phyloP scores from a whole-genome alignment of 805 yeast species.

The Cyberlindnera xishuangbannaensis region DNA sequence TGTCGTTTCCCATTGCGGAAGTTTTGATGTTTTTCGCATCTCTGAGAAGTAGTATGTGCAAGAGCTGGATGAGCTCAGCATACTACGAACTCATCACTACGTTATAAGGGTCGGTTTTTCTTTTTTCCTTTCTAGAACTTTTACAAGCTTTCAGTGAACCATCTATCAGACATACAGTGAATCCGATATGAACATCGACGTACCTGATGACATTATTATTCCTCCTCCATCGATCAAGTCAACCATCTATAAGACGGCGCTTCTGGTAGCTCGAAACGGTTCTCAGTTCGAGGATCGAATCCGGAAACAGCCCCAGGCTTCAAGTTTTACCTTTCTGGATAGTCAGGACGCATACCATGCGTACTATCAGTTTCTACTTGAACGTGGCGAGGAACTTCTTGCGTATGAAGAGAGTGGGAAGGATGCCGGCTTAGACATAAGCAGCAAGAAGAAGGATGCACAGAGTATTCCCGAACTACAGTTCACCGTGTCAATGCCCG shows the following conservation, averaged over 20 bases:
- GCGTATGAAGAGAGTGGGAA: constrained; percentile 15
- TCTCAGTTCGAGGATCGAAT: constrained; percentile 55
- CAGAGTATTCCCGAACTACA: constrained; percentile 9
- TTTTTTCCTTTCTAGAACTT: background rate
- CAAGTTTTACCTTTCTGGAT: constrained; percentile 60
- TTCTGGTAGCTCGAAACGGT: constrained; percentile 67
- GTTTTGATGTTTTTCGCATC: too few species aligned
- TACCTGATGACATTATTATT: constrained; percentile 39
- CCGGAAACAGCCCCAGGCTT: constrained; percentile 38
- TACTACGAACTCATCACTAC: too few species aligned
- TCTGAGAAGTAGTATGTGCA: too few species aligned
- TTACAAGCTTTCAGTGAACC: background rate
- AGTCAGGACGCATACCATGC: constrained; percentile 47
- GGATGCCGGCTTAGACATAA: constrained; percentile 16
- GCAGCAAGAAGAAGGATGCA: too few species aligned
- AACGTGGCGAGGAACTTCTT: constrained; percentile 23
- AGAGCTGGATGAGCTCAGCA: too few species aligned
- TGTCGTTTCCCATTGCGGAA: too few species aligned
- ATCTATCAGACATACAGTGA: background rate
- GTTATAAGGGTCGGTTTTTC: too few species aligned
- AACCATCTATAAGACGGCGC: constrained; percentile 66
- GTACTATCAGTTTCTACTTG: constrained; percentile 49
- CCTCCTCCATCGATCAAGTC: constrained; percentile 49
- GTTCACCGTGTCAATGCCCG: constrained; percentile 18
- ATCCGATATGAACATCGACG: constrained; percentile 17